These are phyloP conservation scores for Trypanosoma boissoni DNA, from an alignment of 208 protist genomes.

Conservation along the genomic window DNA sequence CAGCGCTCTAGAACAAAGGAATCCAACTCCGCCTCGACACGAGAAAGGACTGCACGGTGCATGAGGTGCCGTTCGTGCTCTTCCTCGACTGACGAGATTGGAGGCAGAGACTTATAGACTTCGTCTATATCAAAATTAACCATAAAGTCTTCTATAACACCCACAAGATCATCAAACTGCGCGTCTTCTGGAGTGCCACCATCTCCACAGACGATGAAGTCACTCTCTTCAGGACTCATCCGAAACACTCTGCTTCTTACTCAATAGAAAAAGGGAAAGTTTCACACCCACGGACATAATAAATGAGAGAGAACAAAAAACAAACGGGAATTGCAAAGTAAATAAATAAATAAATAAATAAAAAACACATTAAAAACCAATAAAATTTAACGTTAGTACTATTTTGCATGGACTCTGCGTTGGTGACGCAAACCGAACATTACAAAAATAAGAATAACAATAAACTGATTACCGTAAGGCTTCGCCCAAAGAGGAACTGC, in stretches of 20 bases:
- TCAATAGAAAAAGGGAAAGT: background rate
- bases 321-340: background rate
- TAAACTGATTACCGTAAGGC: background rate
- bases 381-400: too few relatives aligned
- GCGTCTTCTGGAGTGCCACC: conserved; percentile 56
- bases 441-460: too few relatives aligned
- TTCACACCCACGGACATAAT: background rate
- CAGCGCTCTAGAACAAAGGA: conserved; percentile 37
- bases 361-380: background rate
- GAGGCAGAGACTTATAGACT: conserved; percentile 38
- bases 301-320: background rate
- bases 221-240: conserved; percentile 79
- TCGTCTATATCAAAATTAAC: conserved; percentile 54
- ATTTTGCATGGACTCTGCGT: too few relatives aligned
- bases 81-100: conserved; percentile 29
- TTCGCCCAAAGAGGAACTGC: background rate
- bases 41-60: conserved; percentile 44
- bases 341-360: background rate
- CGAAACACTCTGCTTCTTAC: background rate
- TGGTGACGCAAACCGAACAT: too few relatives aligned
- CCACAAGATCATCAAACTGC: conserved; percentile 68
- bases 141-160: conserved; percentile 87
- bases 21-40: conserved; percentile 62
- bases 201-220: conserved; percentile 64
- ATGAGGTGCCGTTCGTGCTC: conserved; percentile 69